Conservation (phyloP, 352 stramenopile species). For the Globisporangium iwayamae region DNA sequence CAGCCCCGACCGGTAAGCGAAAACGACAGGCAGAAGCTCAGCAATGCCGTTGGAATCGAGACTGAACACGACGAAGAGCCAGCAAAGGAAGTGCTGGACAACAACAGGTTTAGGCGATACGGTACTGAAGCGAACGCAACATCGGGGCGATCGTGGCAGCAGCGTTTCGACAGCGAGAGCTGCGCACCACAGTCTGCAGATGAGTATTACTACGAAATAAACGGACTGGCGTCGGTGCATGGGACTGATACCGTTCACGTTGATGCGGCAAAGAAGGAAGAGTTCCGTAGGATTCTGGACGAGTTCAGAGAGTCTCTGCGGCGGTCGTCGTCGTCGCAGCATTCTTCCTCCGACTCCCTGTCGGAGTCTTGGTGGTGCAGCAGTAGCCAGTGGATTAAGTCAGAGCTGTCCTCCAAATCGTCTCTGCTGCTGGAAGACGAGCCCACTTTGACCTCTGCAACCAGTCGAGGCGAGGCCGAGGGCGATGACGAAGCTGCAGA, state of each 20-base stretch:
- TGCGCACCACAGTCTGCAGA: not conserved
- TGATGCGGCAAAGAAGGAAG: constrained; percentile 25
- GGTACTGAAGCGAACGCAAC: no score
- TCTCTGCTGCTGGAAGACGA: not conserved
- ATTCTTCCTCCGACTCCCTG: not conserved
- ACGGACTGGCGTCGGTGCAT: not conserved
- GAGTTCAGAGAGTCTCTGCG: constrained; percentile 51
- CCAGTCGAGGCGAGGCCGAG: not conserved
- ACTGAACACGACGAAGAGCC: not conserved
- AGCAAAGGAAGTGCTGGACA: not conserved
- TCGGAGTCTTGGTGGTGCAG: not conserved
- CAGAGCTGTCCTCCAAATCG: not conserved
- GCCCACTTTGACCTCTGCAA: not conserved
- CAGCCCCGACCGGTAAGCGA: not conserved
- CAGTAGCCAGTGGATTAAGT: not conserved
- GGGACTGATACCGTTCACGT: not conserved
- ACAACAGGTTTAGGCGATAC: not conserved
- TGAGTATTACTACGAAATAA: not conserved
- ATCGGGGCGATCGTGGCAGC: not conserved
- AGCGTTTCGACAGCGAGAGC: not conserved
- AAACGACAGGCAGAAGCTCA: not conserved
- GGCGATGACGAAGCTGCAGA: constrained; percentile 15
- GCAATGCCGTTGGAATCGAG: not conserved
- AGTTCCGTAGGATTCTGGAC: constrained; percentile 40
- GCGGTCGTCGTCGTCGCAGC: constrained; percentile 7